Evolutionary conservation across 169 alveolate species (phyloP).

Genomic region (Cryptosporidium bovis): DNA sequence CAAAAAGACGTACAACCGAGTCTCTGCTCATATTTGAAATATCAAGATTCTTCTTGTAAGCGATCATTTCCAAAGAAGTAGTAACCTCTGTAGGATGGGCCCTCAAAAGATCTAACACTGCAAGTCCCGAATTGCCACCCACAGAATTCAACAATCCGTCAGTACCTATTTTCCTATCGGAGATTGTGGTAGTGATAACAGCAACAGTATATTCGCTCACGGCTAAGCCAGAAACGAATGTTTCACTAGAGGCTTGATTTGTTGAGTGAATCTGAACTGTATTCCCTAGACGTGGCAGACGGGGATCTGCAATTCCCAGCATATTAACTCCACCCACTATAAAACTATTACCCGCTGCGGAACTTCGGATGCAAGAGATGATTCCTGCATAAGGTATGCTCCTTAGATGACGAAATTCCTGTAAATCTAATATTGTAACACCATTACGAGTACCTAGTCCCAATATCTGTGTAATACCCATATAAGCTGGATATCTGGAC

Average conservation of each 20-base stretch:
- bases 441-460: constrained; percentile 69
- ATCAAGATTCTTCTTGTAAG: constrained; percentile 47
- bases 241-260: neutral
- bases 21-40: constrained; percentile 52
- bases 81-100: constrained; percentile 65
- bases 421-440: constrained; percentile 65
- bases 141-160: constrained; percentile 42
- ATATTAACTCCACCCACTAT: constrained; percentile 62
- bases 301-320: constrained; percentile 58
- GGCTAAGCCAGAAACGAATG: constrained; percentile 49
- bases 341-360: constrained; percentile 25
- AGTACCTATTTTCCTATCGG: constrained; percentile 4
- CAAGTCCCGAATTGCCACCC: constrained; percentile 60
- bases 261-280: constrained; percentile 46
- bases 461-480: constrained; percentile 12
- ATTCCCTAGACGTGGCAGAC: constrained; percentile 57
- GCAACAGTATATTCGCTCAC: constrained; percentile 65
- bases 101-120: constrained; percentile 58
- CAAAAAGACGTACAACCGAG: constrained; percentile 43
- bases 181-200: constrained; percentile 38
- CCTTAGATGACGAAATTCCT: constrained; percentile 30
- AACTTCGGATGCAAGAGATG: constrained; percentile 45
- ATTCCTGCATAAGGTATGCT: constrained; percentile 58
- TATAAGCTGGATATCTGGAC: constrained; percentile 36
- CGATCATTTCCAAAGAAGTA: constrained; percentile 64